Percentiles rank a stretch among this genome's conserved stretches.
Conservation (phyloP, 2,329 filamentous ascomycete species). For the Microdochium paspali region DNA sequence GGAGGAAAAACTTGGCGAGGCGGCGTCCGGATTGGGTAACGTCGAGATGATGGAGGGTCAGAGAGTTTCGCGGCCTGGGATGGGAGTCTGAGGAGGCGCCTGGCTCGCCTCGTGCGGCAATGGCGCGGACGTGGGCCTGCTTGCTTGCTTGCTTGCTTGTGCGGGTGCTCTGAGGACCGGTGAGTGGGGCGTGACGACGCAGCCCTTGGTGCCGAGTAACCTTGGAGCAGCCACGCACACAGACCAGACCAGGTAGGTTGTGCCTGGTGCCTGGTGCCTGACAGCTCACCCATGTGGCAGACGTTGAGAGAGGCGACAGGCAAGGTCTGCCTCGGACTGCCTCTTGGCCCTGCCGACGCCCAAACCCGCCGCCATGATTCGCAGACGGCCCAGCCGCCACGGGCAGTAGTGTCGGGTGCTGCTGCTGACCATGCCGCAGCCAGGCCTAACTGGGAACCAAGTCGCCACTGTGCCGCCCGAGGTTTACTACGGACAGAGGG, state of each 20-base stretch:
- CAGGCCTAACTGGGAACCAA: neutral
- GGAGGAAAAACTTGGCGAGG: neutral
- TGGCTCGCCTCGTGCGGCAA: neutral
- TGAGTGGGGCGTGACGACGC: too few species aligned
- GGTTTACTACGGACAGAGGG: too few species aligned
- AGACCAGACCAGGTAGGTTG: too few species aligned
- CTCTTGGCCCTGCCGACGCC: too few species aligned
- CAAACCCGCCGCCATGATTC: too few species aligned
- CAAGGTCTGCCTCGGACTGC: neutral
- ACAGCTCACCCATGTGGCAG: constrained; percentile 13
- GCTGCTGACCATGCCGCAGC: neutral
- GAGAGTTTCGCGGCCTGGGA: neutral
- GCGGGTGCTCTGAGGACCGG: constrained; percentile 4
- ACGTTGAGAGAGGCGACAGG: neutral
- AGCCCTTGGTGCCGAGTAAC: too few species aligned
- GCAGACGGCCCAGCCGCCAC: too few species aligned
- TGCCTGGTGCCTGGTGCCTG: constrained; percentile 17
- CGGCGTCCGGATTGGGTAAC: neutral
- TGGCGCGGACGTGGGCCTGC: neutral
- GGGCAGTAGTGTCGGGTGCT: neutral
- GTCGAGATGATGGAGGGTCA: neutral
- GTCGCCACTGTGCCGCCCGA: neutral
- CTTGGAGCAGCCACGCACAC: too few species aligned
- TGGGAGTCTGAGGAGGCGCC: neutral
- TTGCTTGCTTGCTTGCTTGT: neutral